Base-by-base conservation (phyloP, 2,329 filamentous ascomycete species). In the Seiridium unicorne region DNA sequence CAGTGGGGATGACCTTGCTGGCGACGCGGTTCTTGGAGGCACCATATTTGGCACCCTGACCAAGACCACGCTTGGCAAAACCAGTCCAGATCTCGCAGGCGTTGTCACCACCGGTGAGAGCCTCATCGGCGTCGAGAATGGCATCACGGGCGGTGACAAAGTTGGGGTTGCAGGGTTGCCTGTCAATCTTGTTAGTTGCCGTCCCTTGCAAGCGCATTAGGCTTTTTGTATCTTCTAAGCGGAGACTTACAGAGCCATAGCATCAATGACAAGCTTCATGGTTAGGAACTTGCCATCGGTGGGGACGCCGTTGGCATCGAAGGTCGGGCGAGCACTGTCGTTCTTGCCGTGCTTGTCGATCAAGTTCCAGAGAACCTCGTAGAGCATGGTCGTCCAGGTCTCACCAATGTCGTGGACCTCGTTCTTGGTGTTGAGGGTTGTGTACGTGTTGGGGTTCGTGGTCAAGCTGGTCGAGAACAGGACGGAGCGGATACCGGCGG, bases 331-430 rank as follows among this genome's bases (percentile, higher is more conserved):
- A 34, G 65, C 63, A 0, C 64, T 73, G 57, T 74, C 72, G 61
- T 77, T 80, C 71, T 80, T 79, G 59, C 81, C 81, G 65, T 79
- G 69, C 69, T 79, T 78, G 63, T 82, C 81, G 58, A 81, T 80
- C 58, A 83, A 70, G 68, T 81, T 81, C 80, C 80, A 83, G 60
- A 82, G 68, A n/a, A 82, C 73, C 65, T 83, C 80, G 70, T 83
- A 82, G 5, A 83, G 74, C 69, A 81, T 81, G 1, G 74, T 78
- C 0, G 78, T 77, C 80, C 80, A 83, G 60, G 81, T 74, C 53
- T 77, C 77, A 35, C 80, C 80, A 55, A 79, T 77, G 55, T 74
- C 70, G 69, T 81, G 79, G 44, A 78, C 72, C 31, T 68, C 65
- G 65, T 79, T 75, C 58, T 70, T 66, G 10, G 65, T 66, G 64